Base-by-base conservation (phyloP, 257 asterid species). In the Plantago ovata region DNA sequence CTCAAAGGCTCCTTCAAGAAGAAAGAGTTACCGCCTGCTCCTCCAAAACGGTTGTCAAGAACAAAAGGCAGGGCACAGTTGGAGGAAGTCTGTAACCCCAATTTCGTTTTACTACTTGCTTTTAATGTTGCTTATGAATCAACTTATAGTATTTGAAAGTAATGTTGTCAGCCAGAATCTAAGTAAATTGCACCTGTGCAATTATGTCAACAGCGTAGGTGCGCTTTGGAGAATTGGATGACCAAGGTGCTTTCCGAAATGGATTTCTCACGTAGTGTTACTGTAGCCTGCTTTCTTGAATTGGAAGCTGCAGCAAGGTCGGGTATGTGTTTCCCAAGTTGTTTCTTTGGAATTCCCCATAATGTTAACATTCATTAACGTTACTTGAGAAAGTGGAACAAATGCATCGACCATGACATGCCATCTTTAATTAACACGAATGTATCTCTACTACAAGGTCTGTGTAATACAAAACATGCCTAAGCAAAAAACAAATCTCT, bases 261-360 rank as follows among this genome's bases (percentile, higher is more conserved):
- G 69, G 90, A 84, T 65, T 42, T 84, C 59, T 86, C 94, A 60
- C 74, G 88, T 76, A 86, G 94, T 69, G 80, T 69, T 66, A 65
- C 74, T 24, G 62, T 81, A 53, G 94, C 86, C 44, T 79, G 71
- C 70, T 86, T 84, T 79, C 89, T 86, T 57, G 94, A 86, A 65
- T 78, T 86, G 58, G 95, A 86, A 77, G 90, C 84, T n/a, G 87
- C 87, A 69, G 90, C 81, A 66, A 77, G 95, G 69, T 77, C 84
- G 21, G 62, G 94, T 86, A 79, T 58, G 95, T 71, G 67, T 70
- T 81, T 63, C 64, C 77, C 45, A 28, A 47, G 56, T 58, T 64
- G 16, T 48, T 14, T 69, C 43, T 21, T 20, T 12, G 22, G 13
- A n/a, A 10, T 42, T 63, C 38, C 50, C 39, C 46, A 14, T 50